Percentiles rank a stretch among this genome's conserved stretches.
phyloP scores from a whole-genome alignment of 1,284 basidiomycete genomes.

The Termitomyces sp. region DNA sequence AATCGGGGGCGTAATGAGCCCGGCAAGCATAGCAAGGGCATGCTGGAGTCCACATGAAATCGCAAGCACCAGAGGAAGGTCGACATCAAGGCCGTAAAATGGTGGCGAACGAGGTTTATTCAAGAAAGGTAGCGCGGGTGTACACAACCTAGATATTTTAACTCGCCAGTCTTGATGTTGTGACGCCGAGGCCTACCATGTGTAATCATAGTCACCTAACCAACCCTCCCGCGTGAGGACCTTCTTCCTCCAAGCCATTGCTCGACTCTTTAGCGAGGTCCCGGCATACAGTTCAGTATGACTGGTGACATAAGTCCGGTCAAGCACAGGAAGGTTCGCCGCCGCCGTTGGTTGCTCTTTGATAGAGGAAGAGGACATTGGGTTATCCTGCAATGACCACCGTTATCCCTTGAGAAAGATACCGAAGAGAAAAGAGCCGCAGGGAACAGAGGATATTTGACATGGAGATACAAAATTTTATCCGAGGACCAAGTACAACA shows the following conservation, averaged over 20 bases:
- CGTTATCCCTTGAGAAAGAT: too few species aligned
- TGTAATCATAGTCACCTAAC: constrained; percentile 76
- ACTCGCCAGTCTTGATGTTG: not conserved
- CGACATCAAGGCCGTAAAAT: constrained; percentile 68
- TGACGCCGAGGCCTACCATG: constrained; percentile 34
- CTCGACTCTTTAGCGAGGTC: not conserved
- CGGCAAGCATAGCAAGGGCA: constrained; percentile 78
- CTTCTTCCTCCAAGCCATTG: constrained; percentile 23
- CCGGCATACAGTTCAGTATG: not conserved
- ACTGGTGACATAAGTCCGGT: not conserved
- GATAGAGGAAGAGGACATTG: constrained; percentile 7
- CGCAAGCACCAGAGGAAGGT: constrained; percentile 66
- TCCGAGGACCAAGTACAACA: too few species aligned
- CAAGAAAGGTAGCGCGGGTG: constrained; percentile 55
- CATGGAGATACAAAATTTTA: too few species aligned
- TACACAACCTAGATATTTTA: constrained; percentile 44
- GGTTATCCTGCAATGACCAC: not conserved
- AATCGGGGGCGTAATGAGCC: constrained; percentile 74
- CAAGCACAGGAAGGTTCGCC: constrained; percentile 1
- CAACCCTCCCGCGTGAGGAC: constrained; percentile 54
- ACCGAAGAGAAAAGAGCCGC: too few species aligned
- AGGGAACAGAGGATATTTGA: too few species aligned
- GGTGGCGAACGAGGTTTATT: constrained; percentile 44
- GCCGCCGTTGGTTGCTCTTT: constrained; percentile 9
- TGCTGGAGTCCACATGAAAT: constrained; percentile 72